Evolutionary conservation across 192 early-diverging fungal genomes (phyloP).

Genomic region (Podila verticillata): DNA sequence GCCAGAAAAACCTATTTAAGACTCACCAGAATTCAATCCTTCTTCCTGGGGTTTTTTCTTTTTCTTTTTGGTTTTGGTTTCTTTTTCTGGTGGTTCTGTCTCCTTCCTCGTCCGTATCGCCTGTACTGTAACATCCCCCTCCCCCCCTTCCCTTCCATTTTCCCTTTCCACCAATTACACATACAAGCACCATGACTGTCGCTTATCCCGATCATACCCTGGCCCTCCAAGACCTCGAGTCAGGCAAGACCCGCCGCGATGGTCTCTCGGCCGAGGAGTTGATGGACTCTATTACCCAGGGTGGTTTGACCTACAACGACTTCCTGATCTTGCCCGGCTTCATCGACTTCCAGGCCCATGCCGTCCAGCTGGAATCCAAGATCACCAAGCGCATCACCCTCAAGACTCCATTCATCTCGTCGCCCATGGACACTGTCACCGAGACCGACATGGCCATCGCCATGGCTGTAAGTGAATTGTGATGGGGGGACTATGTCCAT

Average conservation of each 20-base stretch:
- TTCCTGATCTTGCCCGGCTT: constrained; percentile 96
- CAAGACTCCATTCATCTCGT: constrained; percentile 94
- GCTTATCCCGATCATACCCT: constrained; percentile 30
- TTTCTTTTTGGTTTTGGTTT: constrained; percentile 46
- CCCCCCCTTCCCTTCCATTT: not conserved
- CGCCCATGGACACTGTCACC: constrained; percentile 99
- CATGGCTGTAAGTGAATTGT: constrained; percentile 81
- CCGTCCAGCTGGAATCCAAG: constrained; percentile 81
- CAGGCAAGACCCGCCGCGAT: constrained; percentile 64
- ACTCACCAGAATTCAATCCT: not conserved
- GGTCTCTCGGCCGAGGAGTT: constrained; percentile 87
- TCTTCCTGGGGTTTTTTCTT: constrained; percentile 50
- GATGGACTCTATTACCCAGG: constrained; percentile 80
- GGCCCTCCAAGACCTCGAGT: constrained; percentile 47
- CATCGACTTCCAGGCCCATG: constrained; percentile 91
- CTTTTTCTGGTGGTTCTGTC: constrained; percentile 39
- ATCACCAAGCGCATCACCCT: constrained; percentile 92
- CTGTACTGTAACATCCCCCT: not conserved
- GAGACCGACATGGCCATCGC: constrained; percentile 98
- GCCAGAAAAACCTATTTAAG: constrained; percentile 1
- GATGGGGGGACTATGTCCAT: constrained; percentile 1
- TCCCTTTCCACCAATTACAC: not conserved
- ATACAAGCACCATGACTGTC: constrained; percentile 27
- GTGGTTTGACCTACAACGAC: constrained; percentile 99
- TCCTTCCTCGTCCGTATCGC: constrained; percentile 10